These are phyloP conservation scores for Chamaecrista fasciculata DNA, from an alignment of 306 rosid genomes.

Conservation along the genomic window DNA sequence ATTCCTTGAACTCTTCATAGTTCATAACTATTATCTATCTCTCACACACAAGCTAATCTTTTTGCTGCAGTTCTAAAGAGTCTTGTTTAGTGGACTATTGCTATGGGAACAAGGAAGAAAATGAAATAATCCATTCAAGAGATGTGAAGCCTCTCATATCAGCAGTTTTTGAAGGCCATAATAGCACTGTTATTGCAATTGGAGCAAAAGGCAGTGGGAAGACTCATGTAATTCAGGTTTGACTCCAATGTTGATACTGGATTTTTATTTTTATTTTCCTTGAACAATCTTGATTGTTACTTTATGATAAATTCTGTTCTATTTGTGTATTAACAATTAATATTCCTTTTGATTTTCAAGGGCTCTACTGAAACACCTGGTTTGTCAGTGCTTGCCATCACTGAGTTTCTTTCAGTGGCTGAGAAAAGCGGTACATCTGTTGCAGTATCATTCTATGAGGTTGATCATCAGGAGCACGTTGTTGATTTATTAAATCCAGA, in stretches of 20 bases:
- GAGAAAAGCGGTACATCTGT: slow-evolving; percentile 50
- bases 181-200: slow-evolving; percentile 66
- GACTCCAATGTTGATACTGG: slow-evolving; percentile 6
- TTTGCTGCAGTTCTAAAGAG: slow-evolving; percentile 55
- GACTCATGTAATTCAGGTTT: slow-evolving; percentile 72
- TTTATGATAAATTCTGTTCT: slow-evolving; percentile 5
- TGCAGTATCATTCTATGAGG: slow-evolving; percentile 69
- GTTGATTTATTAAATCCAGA: slow-evolving; percentile 65
- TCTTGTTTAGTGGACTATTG: slow-evolving; percentile 58
- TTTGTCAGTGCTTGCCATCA: slow-evolving; percentile 61
- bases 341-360: slow-evolving; percentile 43
- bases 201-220: slow-evolving; percentile 94
- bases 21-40: neutral
- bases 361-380: slow-evolving; percentile 74
- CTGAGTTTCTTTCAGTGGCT: slow-evolving; percentile 57
- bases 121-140: slow-evolving; percentile 48
- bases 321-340: neutral
- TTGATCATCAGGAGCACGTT: slow-evolving; percentile 72
- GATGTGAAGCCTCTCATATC: slow-evolving; percentile 69
- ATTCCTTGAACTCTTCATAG: neutral
- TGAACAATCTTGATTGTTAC: slow-evolving; percentile 7
- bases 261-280: neutral
- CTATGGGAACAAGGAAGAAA: slow-evolving; percentile 62
- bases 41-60: neutral
- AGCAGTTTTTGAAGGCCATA: slow-evolving; percentile 64